phyloP scores from a whole-genome alignment of 23 red algal genomes.

The Gracilaria domingensis region DNA sequence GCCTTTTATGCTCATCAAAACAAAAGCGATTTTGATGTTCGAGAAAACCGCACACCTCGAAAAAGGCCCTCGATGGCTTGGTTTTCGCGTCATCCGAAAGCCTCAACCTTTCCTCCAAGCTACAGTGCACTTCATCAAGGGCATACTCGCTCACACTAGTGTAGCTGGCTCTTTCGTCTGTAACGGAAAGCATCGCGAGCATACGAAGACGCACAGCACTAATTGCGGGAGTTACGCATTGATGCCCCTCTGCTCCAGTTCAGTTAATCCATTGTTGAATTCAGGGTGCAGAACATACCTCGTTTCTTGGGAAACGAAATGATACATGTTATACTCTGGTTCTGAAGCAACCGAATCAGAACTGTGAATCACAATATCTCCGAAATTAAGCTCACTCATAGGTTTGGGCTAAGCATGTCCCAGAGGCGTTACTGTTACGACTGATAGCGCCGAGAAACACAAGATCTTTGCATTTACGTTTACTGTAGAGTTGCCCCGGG shows the following conservation, averaged over 20 bases:
- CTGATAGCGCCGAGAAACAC: no score
- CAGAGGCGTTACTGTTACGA: no score
- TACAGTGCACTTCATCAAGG: background rate
- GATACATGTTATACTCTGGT: background rate
- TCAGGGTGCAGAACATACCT: slow-evolving; percentile 48
- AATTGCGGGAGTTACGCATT: slow-evolving; percentile 40
- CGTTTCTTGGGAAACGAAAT: slow-evolving; percentile 44
- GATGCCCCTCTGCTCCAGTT: slow-evolving; percentile 54
- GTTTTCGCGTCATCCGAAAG: background rate
- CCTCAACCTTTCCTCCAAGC: background rate
- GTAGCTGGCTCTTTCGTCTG: slow-evolving; percentile 18
- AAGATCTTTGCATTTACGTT: no score
- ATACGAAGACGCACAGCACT: slow-evolving; percentile 23
- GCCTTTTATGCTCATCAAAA: slow-evolving; percentile 18
- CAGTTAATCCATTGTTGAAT: slow-evolving; percentile 19
- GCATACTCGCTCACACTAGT: background rate
- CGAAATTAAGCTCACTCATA: no score
- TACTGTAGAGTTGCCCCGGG: no score
- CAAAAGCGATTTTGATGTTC: slow-evolving; percentile 53
- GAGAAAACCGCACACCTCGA: slow-evolving; percentile 44
- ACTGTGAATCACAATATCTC: no score
- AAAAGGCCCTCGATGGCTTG: slow-evolving; percentile 38
- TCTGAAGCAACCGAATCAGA: no score
- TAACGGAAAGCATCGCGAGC: slow-evolving; percentile 37
- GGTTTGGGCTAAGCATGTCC: no score